Conservation (phyloP, 73 alveolate genomes). For the Durusdinium trenchii region DNA sequence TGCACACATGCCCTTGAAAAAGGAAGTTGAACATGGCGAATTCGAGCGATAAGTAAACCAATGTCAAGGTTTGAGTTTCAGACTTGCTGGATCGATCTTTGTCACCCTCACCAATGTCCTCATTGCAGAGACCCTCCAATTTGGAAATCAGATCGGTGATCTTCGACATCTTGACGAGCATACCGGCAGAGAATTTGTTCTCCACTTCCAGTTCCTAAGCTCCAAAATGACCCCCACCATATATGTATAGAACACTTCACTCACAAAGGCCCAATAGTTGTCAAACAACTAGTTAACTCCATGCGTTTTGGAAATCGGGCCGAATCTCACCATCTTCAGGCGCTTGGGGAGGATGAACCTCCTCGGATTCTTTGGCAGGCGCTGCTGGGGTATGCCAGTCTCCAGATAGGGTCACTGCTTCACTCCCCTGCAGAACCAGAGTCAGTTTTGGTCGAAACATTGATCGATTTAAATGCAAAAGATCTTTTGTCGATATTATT, state of each 20-base stretch:
- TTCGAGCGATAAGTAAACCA: neutral
- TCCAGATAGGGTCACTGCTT: neutral
- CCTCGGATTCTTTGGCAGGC: neutral
- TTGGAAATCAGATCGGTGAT: neutral
- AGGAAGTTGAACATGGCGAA: neutral
- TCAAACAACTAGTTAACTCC: neutral
- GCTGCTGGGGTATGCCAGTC: neutral
- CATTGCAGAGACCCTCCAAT: neutral
- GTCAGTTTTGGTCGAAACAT: no score
- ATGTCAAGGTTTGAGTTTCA: neutral
- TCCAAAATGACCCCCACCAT: no score
- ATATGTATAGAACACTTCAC: neutral
- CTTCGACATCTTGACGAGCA: neutral
- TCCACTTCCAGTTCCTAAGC: neutral
- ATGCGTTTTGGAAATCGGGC: neutral
- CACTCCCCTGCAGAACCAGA: neutral
- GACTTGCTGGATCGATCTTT: neutral
- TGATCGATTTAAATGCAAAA: no score
- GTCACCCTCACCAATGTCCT: neutral
- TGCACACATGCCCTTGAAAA: neutral
- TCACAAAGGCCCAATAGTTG: neutral
- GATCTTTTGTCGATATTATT: neutral
- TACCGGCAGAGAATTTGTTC: neutral
- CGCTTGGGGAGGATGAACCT: neutral
- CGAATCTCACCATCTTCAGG: slow-evolving; percentile 5